Conservation (phyloP, 1,139 yeast genomes). For the Pichia sp. region DNA sequence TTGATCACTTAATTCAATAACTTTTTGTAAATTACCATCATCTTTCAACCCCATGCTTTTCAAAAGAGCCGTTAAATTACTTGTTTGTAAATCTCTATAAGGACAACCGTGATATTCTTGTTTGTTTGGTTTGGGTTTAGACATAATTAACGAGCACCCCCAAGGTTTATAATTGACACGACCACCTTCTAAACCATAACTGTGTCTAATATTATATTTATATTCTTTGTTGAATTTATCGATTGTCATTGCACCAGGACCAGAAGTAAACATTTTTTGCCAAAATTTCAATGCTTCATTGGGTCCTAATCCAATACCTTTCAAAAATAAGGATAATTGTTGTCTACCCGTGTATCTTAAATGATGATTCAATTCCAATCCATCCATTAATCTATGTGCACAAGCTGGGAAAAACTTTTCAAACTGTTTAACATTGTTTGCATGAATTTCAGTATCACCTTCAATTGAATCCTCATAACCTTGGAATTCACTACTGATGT, state of each 20-base stretch:
- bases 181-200: constrained; percentile 88
- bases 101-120: constrained; percentile 88
- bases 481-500: constrained; percentile 50
- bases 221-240: constrained; percentile 86
- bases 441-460: constrained; percentile 47
- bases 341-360: constrained; percentile 78
- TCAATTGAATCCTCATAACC: constrained; percentile 29
- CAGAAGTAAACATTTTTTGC: constrained; percentile 60
- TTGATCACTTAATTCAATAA: constrained; percentile 58
- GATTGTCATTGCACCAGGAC: constrained; percentile 43
- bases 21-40: constrained; percentile 51
- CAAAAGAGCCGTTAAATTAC: constrained; percentile 51
- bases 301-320: constrained; percentile 79
- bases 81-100: constrained; percentile 65
- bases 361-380: constrained; percentile 57
- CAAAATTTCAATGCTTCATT: constrained; percentile 89
- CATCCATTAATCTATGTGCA: constrained; percentile 61
- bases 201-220: constrained; percentile 78
- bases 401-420: constrained; percentile 77
- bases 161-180: constrained; percentile 79
- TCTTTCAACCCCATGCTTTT: constrained; percentile 64
- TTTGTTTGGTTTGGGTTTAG: constrained; percentile 64
- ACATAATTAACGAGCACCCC: constrained; percentile 73
- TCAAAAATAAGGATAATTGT: constrained; percentile 76
- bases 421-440: constrained; percentile 53